Evolutionary conservation across 2,329 filamentous ascomycete genomes (phyloP).

Genomic region (Emergomyces pasteurianus): DNA sequence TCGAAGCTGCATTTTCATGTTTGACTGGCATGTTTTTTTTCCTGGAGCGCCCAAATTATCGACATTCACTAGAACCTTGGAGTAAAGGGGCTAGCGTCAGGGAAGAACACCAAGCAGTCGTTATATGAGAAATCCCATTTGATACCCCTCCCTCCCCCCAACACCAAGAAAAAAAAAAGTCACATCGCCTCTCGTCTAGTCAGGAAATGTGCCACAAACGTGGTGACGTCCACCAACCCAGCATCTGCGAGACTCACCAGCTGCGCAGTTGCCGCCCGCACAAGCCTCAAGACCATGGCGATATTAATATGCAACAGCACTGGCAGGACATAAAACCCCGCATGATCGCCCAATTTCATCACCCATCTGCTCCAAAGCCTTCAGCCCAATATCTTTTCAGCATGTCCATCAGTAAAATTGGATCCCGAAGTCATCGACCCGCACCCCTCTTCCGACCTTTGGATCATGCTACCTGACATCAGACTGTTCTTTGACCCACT

Average conservation of each 20-base stretch:
- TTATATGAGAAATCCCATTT: not conserved
- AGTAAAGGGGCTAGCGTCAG: not conserved
- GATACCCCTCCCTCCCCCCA: no score
- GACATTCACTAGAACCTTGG: not conserved
- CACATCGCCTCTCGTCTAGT: not conserved
- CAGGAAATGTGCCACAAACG: slow-evolving; percentile 10
- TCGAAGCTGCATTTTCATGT: not conserved
- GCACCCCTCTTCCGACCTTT: slow-evolving; percentile 7
- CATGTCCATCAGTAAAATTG: slow-evolving; percentile 5
- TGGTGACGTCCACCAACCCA: slow-evolving; percentile 9
- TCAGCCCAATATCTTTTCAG: slow-evolving; percentile 2
- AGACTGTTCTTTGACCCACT: slow-evolving; percentile 4
- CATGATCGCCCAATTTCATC: not conserved
- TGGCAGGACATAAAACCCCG: not conserved
- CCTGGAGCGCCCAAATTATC: not conserved
- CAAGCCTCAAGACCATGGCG: not conserved
- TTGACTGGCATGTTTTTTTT: not conserved
- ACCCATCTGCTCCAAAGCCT: slow-evolving; percentile 3
- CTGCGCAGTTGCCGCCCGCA: slow-evolving; percentile 9
- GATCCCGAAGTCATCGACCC: slow-evolving; percentile 6
- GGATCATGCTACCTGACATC: not conserved
- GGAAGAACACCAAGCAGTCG: not conserved
- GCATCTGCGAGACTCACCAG: slow-evolving; percentile 9
- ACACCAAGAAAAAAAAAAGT: not conserved
- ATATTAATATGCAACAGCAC: not conserved